phyloP scores from a whole-genome alignment of 805 yeast species.

The Suhomyces canberraensis region DNA sequence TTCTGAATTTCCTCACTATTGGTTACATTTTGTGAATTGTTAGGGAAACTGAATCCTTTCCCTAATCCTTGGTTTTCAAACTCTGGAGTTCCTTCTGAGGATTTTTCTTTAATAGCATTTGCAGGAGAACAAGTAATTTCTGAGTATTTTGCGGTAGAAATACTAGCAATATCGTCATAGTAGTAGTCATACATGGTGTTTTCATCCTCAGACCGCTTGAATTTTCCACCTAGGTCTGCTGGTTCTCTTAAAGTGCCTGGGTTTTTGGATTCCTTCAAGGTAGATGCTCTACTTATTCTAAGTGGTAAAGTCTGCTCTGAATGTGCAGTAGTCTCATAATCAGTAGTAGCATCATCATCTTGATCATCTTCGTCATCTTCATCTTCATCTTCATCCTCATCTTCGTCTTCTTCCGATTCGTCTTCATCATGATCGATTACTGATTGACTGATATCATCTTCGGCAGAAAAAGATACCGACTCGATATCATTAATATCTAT shows the following conservation, averaged over 20 bases:
- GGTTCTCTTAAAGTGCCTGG: not conserved
- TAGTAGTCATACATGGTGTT: constrained; percentile 9
- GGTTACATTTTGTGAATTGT: constrained; percentile 30
- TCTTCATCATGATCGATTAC: too few species aligned
- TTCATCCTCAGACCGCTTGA: constrained; percentile 1
- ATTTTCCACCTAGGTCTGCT: not conserved
- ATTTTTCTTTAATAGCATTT: not conserved
- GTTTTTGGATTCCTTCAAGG: not conserved
- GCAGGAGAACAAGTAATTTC: constrained; percentile 8
- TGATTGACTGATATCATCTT: not conserved
- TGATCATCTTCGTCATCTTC: not conserved
- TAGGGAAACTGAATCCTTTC: constrained; percentile 36
- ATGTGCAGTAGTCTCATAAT: not conserved
- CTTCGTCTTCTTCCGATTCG: too few species aligned
- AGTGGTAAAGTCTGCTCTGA: constrained; percentile 14
- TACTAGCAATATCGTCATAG: constrained; percentile 8
- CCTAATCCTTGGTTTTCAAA: constrained; percentile 37
- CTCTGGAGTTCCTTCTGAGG: constrained; percentile 7
- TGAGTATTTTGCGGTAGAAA: constrained; percentile 10
- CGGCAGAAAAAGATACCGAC: too few species aligned
- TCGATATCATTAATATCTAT: not conserved
- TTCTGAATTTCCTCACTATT: constrained; percentile 16
- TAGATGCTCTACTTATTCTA: constrained; percentile 10
- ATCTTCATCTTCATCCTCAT: too few species aligned
- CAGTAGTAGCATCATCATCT: not conserved